These are phyloP conservation scores for Metschnikowia santaceciliae DNA, from an alignment of 805 yeast genomes.

Conservation along the genomic window DNA sequence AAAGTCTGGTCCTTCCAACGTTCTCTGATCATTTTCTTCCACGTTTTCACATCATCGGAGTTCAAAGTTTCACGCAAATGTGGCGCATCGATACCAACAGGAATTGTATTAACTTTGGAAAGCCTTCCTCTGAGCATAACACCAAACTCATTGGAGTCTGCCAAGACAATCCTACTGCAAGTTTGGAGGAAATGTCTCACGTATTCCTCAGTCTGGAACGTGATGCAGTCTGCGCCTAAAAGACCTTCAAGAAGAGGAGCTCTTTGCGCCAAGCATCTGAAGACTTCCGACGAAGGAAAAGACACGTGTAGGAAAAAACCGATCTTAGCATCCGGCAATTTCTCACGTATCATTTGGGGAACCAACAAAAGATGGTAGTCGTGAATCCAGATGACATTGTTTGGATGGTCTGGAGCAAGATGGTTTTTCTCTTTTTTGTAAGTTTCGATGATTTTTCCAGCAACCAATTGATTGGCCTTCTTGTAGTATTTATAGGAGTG, in stretches of 20 bases:
- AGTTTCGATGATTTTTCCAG: constrained; percentile 63
- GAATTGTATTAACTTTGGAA: constrained; percentile 53
- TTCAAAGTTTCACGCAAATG: constrained; percentile 46
- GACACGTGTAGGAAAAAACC: constrained; percentile 92
- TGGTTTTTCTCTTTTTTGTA: constrained; percentile 55
- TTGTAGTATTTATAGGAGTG: constrained; percentile 89
- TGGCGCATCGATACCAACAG: constrained; percentile 77
- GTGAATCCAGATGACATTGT: constrained; percentile 84
- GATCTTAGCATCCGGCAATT: constrained; percentile 77
- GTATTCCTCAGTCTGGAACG: constrained; percentile 90
- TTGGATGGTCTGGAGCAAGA: constrained; percentile 34
- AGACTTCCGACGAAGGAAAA: constrained; percentile 93
- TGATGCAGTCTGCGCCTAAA: constrained; percentile 81
- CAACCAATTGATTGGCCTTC: constrained; percentile 69
- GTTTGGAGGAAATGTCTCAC: constrained; percentile 93
- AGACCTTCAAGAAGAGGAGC: constrained; percentile 72
- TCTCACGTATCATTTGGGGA: constrained; percentile 75
- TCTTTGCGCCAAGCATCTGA: constrained; percentile 89
- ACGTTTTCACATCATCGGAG: constrained; percentile 51
- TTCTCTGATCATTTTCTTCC: constrained; percentile 69
- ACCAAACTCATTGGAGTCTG: constrained; percentile 68
- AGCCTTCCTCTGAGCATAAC: constrained; percentile 58
- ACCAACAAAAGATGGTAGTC: constrained; percentile 89
- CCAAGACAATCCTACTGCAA: constrained; percentile 74
- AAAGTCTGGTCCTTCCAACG: constrained; percentile 72